phyloP scores from a whole-genome alignment of 139 green algal genomes.

The Micromonas commoda region DNA sequence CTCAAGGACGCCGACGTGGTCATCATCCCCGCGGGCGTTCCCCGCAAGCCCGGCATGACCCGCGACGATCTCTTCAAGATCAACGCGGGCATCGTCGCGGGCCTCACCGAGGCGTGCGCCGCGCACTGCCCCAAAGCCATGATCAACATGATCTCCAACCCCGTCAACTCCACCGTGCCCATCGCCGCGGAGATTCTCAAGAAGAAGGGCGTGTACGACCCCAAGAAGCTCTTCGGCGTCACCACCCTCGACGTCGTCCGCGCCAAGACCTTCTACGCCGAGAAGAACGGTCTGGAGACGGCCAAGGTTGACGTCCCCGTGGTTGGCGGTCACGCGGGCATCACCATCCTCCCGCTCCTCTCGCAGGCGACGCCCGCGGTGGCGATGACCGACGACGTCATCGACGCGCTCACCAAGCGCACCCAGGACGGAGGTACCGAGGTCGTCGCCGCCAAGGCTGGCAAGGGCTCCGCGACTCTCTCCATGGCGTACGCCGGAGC shows the following conservation, averaged over 20 bases:
- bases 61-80: slow-evolving; percentile 98
- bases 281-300: slow-evolving; percentile 43
- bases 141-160: slow-evolving; percentile 80
- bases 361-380: slow-evolving; percentile 57
- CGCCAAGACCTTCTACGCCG: slow-evolving; percentile 43
- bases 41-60: slow-evolving; percentile 97
- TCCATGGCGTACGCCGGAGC: slow-evolving; percentile 98
- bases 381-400: slow-evolving; percentile 60
- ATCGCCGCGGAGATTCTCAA: slow-evolving; percentile 91
- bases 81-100: slow-evolving; percentile 93
- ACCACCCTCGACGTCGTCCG: slow-evolving; percentile 51
- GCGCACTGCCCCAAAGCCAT: slow-evolving; percentile 40
- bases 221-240: slow-evolving; percentile 44
- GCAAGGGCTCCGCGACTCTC: slow-evolving; percentile 85
- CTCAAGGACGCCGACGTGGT: slow-evolving; percentile 81
- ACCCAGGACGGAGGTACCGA: slow-evolving; percentile 98
- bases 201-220: slow-evolving; percentile 46
- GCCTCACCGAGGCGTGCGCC: slow-evolving; percentile 67
- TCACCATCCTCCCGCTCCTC: slow-evolving; percentile 97
- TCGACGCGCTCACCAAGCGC: slow-evolving; percentile 89
- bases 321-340: slow-evolving; percentile 90
- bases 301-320: slow-evolving; percentile 81
- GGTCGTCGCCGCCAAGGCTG: slow-evolving; percentile 89
- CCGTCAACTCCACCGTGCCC: slow-evolving; percentile 98
- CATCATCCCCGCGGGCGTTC: slow-evolving; percentile 82